These are phyloP conservation scores for Aspergillus carbonarius DNA, from an alignment of 2,329 filamentous ascomycete species.

Conservation along the genomic window DNA sequence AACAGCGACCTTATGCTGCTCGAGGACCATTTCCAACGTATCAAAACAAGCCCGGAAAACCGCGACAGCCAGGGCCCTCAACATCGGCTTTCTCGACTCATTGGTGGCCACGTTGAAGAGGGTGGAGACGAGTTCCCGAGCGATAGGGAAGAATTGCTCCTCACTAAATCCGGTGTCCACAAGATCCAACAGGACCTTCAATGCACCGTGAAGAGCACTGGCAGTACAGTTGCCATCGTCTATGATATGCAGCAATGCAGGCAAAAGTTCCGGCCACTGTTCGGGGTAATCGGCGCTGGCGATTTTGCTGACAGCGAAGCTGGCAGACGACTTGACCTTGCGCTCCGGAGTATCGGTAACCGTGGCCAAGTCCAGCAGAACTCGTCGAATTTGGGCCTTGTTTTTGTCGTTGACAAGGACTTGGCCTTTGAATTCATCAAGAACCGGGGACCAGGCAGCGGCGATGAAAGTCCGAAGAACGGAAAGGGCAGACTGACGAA, in stretches of 20 bases:
- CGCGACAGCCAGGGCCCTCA: slow-evolving; percentile 82
- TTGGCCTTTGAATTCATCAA: slow-evolving; percentile 67
- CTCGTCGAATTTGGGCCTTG: slow-evolving; percentile 70
- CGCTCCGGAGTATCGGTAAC: slow-evolving; percentile 70
- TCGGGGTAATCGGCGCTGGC: slow-evolving; percentile 91
- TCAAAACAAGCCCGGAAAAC: slow-evolving; percentile 93
- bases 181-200: slow-evolving; percentile 83
- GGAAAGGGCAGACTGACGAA: slow-evolving; percentile 80
- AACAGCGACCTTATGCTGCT: slow-evolving; percentile 82
- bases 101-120: slow-evolving; percentile 81
- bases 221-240: slow-evolving; percentile 66
- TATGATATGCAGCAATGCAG: slow-evolving; percentile 74
- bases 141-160: slow-evolving; percentile 90
- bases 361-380: slow-evolving; percentile 74
- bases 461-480: slow-evolving; percentile 80
- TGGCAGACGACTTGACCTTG: slow-evolving; percentile 85
- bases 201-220: slow-evolving; percentile 79
- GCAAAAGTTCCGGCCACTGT: slow-evolving; percentile 87
- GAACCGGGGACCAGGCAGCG: slow-evolving; percentile 75
- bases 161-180: slow-evolving; percentile 93
- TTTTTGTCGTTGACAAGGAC: slow-evolving; percentile 70
- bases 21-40: slow-evolving; percentile 93
- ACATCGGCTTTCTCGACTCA: slow-evolving; percentile 68
- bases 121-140: slow-evolving; percentile 77
- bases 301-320: slow-evolving; percentile 89